Evolutionary conservation across 805 yeast species (phyloP), one percentile per base, ranked within the genome.

Genomic region (Myxozyma neotropica): DNA sequence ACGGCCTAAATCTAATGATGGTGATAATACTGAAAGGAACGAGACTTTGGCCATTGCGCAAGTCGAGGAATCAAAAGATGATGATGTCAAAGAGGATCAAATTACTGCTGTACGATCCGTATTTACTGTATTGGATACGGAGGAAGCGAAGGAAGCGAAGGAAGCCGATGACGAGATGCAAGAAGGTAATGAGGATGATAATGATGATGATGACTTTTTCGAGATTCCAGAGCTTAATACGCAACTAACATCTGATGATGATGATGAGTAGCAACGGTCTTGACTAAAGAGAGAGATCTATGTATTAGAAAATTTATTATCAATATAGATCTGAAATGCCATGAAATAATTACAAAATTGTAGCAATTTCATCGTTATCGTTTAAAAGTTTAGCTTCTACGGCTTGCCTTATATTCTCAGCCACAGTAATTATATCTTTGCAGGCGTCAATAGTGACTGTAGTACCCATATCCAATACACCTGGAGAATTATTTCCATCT

Each of bases 201-300:
- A 31, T 15, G 53, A 58, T 19, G 63, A 60, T 12, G 60, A 68
- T 17, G 61, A 49, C 12, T 64, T 59, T 13, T 68, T 75, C 31
- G 60, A 46, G 21, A 50, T 61, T 40, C 65, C 65, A 13, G 43
- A 15, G 35, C 46, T 61, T 17, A 58, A 54, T 47, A 50, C 54
- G 4, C 64, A 36, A 38, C 10, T 44, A 24, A 45, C 58, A 8
- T 61, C 65, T 8, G 59, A 54, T 23, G 65, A 61, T 8, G 63
- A 60, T 17, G 55, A 61, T 26, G 21, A 38, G n/a, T n/a, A n/a
- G n/a, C n/a, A n/a, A n/a, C n/a, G n/a, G n/a, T n/a, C n/a, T n/a
- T n/a, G n/a, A n/a, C n/a, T n/a, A n/a, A n/a, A 19, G n/a, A 17
- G 27, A 43, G 17, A 13, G 27, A 15, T 2, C 29, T 24, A 15